phyloP scores from a whole-genome alignment of 148 eudicot genomes.

The Dianthus caryophyllus region DNA sequence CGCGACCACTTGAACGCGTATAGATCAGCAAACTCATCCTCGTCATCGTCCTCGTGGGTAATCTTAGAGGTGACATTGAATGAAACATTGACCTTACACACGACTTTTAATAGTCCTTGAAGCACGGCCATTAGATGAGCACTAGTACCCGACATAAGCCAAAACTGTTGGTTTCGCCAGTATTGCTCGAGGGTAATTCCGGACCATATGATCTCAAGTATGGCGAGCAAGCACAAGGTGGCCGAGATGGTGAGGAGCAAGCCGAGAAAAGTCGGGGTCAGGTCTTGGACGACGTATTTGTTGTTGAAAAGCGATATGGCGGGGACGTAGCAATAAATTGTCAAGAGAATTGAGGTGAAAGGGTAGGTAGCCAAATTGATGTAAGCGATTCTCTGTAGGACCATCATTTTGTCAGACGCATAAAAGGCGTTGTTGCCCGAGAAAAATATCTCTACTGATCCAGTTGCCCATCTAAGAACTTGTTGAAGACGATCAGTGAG shows the following conservation, averaged over 20 bases:
- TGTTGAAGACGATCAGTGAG: conserved; percentile 22
- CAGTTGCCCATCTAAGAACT: conserved; percentile 27
- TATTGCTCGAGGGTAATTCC: conserved; percentile 18
- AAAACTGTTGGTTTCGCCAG: conserved; percentile 26
- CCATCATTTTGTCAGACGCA: conserved; percentile 3
- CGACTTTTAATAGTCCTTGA: conserved; percentile 22
- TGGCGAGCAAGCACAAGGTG: conserved; percentile 9
- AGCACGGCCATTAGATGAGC: conserved; percentile 23
- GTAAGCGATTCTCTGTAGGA: conserved; percentile 22
- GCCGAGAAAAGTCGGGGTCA: conserved; percentile 9
- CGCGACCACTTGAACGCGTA: conserved; percentile 24
- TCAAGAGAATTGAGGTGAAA: conserved; percentile 10
- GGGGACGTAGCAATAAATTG: not conserved
- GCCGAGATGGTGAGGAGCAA: conserved; percentile 17
- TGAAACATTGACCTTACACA: conserved; percentile 19
- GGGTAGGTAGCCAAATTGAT: conserved; percentile 26
- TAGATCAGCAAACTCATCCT: conserved; percentile 22
- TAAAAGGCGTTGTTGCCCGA: conserved; percentile 21
- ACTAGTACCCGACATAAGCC: conserved; percentile 22
- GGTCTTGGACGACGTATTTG: not conserved
- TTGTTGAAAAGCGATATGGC: not conserved
- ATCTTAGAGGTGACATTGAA: conserved; percentile 27
- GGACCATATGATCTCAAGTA: conserved; percentile 24
- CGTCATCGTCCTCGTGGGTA: conserved; percentile 9
- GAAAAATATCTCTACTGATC: conserved; percentile 29